Evolutionary conservation across 2,329 filamentous ascomycete species (phyloP), one percentile per base, ranked within the genome.

Genomic region (Stachybotrys elegans): DNA sequence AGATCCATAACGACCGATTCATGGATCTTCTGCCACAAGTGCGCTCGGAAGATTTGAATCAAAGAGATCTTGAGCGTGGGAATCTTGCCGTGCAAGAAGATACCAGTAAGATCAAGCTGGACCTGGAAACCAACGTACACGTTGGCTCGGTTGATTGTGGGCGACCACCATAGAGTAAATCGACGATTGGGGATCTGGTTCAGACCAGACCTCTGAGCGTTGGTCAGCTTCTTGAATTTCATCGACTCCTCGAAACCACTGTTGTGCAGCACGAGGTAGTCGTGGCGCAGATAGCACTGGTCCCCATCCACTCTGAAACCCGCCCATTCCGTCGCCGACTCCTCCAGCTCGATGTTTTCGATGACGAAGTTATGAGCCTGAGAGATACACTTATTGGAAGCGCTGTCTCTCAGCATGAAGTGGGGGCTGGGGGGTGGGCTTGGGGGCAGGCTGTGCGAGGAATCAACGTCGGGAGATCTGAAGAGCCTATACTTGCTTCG

Each of bases 11-110:
- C 92, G 0, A 97, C 91, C 1, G 88, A 94, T 67, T 98, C 93
- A 67, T 98, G 94, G 38, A 98, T 97, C 76, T 98, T 98, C 66
- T 98, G 93, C 93, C 93, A 98, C 74, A 98, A 83, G 80, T 98
- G 93, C 42, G 94, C 93, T 63, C 93, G 85, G 87, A 98, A 98
- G 57, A 98, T 98, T 63, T 98, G 93, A 48, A 98, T 98, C 43
- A 98, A 73, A 0, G 91, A 96, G 50, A 98, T 98, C 71, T 98
- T 98, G 35, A 98, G 70, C 0, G 93, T 98, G 0, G 93, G 94
- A 45, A 98, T 98, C 70, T 98, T 98, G 57, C 93, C 93, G 72
- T 98, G 94, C 61, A 98, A 76, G 81, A 98, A 98, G 49, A 98
- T 98, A 63, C 93, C 93, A 1, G 94, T 98, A 45, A 98, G 71